A percentile compares a stretch with the other conserved stretches of the same genome.
These are phyloP conservation scores for Sclerotinia minor DNA, from an alignment of 2,329 filamentous ascomycete genomes.

Conservation along the genomic window DNA sequence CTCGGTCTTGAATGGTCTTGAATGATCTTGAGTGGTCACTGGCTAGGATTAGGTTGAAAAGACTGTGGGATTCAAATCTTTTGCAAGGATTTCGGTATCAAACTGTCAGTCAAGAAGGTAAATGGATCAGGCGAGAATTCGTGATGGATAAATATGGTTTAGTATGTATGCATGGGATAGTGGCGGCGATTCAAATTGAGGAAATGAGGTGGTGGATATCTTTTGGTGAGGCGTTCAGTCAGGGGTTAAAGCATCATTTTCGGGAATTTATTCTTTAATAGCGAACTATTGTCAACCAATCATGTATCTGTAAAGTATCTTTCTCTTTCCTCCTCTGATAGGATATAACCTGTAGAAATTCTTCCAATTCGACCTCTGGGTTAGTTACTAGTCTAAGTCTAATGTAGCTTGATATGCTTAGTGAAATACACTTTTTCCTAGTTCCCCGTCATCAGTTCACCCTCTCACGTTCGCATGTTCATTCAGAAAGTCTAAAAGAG, in stretches of 20 bases:
- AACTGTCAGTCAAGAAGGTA: conserved; percentile 1
- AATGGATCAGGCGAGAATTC: conserved; percentile 8
- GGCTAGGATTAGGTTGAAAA: conserved; percentile 3
- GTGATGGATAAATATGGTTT: not conserved
- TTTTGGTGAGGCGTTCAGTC: not conserved
- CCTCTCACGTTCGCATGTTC: not conserved
- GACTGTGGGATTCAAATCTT: conserved; percentile 9
- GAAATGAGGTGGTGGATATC: conserved; percentile 23
- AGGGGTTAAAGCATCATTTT: conserved; percentile 2
- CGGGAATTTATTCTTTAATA: not conserved
- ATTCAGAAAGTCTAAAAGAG: no score
- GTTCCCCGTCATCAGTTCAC: conserved; percentile 3
- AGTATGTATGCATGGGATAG: conserved; percentile 16
- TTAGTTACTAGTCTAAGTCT: no score
- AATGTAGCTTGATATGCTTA: no score
- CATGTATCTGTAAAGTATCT: not conserved
- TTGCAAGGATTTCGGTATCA: conserved; percentile 15
- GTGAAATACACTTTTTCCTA: not conserved
- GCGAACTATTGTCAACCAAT: not conserved
- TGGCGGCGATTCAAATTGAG: conserved; percentile 11
- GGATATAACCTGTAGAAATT: no score
- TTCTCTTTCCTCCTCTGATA: not conserved
- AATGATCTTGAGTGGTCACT: conserved; percentile 1
- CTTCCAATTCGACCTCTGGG: no score
- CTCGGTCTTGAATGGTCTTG: not conserved